Evolutionary conservation across 495 filamentous ascomycete species (phyloP), one percentile per base, ranked within the genome.

Genomic region (Lasiosphaeria ovina): DNA sequence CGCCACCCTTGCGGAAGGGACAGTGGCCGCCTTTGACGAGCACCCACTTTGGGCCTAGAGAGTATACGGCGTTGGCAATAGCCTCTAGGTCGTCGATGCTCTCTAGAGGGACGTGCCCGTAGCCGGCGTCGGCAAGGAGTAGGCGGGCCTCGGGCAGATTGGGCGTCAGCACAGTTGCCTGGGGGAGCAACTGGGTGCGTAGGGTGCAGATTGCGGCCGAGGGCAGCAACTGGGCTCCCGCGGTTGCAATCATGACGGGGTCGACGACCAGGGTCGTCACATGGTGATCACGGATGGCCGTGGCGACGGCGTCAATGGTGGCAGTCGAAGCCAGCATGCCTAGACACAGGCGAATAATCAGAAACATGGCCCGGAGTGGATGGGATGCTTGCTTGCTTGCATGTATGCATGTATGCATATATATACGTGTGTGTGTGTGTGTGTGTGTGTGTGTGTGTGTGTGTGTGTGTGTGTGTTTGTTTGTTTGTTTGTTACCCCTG

Each of bases 221-320:
- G 1, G 91, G 89, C 7, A 97, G 77, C 38, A 98, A 77, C 67
- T 87, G 78, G 7, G 90, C 83, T 14, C 92, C 92, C 50, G 85
- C 90, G 2, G 93, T 97, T 7, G 93, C 89, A 14, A 97, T 82
- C 92, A 98, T 97, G 16, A 98, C 92, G 35, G 93, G 93, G 73
- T 98, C 93, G 45, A 98, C 74, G 16, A 97, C 89, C 47, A 89
- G 76, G 6, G 68, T 75, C n/a, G 80, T 76, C 17, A 91, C 74
- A 16, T 80, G 69, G 66, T 91, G 83, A 50, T 80, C 72, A 54
- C 69, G 70, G 35, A 98, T 67, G 32, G 85, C 79, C 47, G 88
- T 79, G 40, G 89, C 89, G 53, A 97, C 87, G 45, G 88, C 80
- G 59, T 87, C 79, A 64, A 96, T 87, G 2, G 86, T 92, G 59